These are phyloP conservation scores for Penicillium cosmopolitanum DNA, from an alignment of 495 filamentous ascomycete genomes.

Conservation along the genomic window DNA sequence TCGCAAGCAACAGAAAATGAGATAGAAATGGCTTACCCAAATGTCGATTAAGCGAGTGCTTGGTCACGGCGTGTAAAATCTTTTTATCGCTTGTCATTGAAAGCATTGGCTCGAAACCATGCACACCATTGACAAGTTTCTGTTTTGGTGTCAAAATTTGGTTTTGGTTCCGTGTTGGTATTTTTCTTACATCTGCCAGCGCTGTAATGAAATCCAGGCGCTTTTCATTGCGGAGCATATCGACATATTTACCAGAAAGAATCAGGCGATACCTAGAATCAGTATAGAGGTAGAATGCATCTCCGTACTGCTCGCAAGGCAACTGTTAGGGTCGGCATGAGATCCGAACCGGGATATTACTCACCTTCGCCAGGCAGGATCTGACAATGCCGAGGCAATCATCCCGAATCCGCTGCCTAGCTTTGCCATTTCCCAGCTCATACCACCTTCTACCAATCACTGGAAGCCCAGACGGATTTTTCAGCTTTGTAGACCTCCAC, in stretches of 20 bases:
- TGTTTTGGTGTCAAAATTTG: neutral
- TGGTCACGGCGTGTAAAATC: too few species aligned
- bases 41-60: too few species aligned
- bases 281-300: constrained; percentile 1
- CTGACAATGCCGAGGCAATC: neutral
- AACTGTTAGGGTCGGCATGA: too few species aligned
- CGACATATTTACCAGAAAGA: neutral
- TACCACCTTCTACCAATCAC: neutral
- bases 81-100: too few species aligned
- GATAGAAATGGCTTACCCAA: too few species aligned
- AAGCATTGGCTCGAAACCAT: too few species aligned
- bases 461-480: constrained; percentile 1
- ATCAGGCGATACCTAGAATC: neutral
- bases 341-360: too few species aligned
- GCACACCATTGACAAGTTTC: neutral
- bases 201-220: neutral
- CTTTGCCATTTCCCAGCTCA: neutral
- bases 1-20: too few species aligned
- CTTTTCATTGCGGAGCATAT: neutral
- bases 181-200: neutral
- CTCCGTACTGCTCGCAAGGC: neutral
- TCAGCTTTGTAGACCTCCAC: neutral
- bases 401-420: neutral
- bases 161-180: neutral
- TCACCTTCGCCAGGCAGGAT: neutral